Evolutionary conservation across 2,329 filamentous ascomycete species (phyloP), one percentile per base, ranked within the genome.

Genomic region (Fusarium staphyleae): DNA sequence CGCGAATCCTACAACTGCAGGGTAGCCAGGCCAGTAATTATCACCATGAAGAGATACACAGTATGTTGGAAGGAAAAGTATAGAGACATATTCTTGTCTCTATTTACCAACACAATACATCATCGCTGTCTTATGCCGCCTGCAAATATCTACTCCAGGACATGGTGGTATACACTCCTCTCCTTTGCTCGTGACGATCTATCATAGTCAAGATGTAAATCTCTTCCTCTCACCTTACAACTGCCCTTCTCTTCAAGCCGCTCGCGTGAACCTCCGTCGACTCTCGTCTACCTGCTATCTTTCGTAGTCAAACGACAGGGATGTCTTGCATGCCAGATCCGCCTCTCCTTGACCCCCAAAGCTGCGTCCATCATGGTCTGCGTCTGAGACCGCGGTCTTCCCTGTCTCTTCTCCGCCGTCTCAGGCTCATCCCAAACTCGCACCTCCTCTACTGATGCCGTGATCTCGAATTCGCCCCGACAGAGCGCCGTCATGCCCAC

Each of bases 381-480:
- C 5, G 82, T 86, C 66, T 84, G 80, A 2, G 80, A 80, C 55
- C 81, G 70, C 41, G 72, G 72, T 53, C 78, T 72, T 9, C 69
- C 63, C 32, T 63, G 52, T 28, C 60, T 47, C 53, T 64, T 66
- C 28, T 68, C 57, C 22, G 45, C 29, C 45, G 57, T 55, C 69
- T 69, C 55, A 64, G 70, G 66, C 32, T 71, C 70, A 15, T 70
- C 69, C 75, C 75, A 81, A 7, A 90, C 68, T 55, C 81, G 80
- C 3, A 89, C 85, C 77, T 97, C 93, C 74, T 97, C 93, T 0
- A 96, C 85, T 11, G 84, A 88, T 5, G 87, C 91, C 18, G 84
- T 85, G 16, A 96, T 80, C 72, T 96, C 92, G 70, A 93, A 96
- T 60, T 90, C 86, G 13, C 93, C 93, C 36, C 86, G 82, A 62